These are phyloP conservation scores for Botryotinia calthae DNA, from an alignment of 2,329 filamentous ascomycete species.

Conservation along the genomic window DNA sequence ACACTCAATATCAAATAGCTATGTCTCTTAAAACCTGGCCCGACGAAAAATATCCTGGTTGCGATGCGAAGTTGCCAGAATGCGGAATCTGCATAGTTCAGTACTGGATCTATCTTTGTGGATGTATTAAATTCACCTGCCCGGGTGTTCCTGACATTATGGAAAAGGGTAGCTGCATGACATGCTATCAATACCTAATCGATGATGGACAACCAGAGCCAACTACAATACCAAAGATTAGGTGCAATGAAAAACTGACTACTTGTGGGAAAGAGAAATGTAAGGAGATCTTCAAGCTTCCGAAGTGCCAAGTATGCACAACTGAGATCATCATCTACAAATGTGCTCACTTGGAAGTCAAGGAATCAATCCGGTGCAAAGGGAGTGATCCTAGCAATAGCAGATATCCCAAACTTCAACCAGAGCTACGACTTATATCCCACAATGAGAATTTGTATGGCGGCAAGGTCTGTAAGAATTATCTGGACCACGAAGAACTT, in stretches of 20 bases:
- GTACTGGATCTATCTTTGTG: background rate
- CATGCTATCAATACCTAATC: background rate
- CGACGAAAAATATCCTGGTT: background rate
- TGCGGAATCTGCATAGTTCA: background rate
- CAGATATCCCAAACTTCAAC: background rate
- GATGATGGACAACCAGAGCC: background rate
- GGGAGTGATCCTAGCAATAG: background rate
- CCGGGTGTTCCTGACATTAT: background rate
- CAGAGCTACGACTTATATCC: background rate
- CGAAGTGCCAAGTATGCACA: background rate
- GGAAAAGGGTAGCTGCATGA: background rate
- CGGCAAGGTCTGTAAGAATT: background rate
- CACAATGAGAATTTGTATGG: background rate
- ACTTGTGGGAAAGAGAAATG: background rate
- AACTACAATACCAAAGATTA: background rate
- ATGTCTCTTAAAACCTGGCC: background rate
- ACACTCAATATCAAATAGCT: background rate
- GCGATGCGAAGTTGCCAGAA: background rate
- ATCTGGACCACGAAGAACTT: background rate
- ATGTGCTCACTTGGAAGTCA: background rate
- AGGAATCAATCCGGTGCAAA: background rate
- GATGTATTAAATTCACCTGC: background rate
- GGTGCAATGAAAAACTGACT: background rate
- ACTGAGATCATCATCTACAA: background rate
- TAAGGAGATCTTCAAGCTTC: background rate